Percentiles rank a stretch among this genome's conserved stretches.
phyloP scores from a whole-genome alignment of 2,329 filamentous ascomycete species.

The Penicillium nordicum region DNA sequence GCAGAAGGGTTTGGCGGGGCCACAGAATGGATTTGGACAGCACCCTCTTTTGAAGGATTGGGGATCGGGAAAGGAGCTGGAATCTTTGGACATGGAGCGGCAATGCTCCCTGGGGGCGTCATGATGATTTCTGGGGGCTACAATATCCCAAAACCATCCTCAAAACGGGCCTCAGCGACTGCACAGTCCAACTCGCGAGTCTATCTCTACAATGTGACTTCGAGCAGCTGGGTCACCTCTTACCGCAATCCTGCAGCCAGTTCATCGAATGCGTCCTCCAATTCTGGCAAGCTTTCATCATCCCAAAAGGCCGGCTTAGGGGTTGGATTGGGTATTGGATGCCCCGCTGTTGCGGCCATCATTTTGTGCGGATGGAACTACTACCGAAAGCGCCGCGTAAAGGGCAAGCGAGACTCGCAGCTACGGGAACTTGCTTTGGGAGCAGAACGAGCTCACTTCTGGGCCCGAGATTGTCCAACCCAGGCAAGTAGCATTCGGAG shows the following conservation, averaged over 20 bases:
- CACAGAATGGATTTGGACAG: slow-evolving; percentile 44
- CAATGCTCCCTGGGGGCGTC: slow-evolving; percentile 59
- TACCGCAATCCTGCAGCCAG: slow-evolving; percentile 50
- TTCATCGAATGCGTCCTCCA: slow-evolving; percentile 7
- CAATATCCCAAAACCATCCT: slow-evolving; percentile 43
- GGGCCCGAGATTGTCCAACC: slow-evolving; percentile 37
- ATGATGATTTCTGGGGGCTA: slow-evolving; percentile 63
- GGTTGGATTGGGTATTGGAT: slow-evolving; percentile 62
- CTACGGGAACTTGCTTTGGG: slow-evolving; percentile 52
- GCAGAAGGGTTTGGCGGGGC: slow-evolving; percentile 65
- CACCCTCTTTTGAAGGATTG: slow-evolving; percentile 37
- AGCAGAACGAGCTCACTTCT: slow-evolving; percentile 48
- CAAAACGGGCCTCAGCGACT: slow-evolving; percentile 36
- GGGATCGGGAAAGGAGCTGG: slow-evolving; percentile 47
- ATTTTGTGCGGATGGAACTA: slow-evolving; percentile 51
- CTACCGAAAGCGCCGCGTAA: slow-evolving; percentile 46
- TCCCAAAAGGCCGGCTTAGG: slow-evolving; percentile 58
- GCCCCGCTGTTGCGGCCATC: slow-evolving; percentile 51
- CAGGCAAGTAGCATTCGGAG: slow-evolving; percentile 37
- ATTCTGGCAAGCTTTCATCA: slow-evolving; percentile 25
- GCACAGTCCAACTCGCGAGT: slow-evolving; percentile 43
- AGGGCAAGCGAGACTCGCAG: slow-evolving; percentile 51
- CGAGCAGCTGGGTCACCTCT: slow-evolving; percentile 55
- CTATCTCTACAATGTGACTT: slow-evolving; percentile 61
- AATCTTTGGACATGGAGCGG: slow-evolving; percentile 60